Percentiles rank a stretch among this genome's conserved stretches.
These are phyloP conservation scores for Skeletonema costatum DNA, from an alignment of 108 stramenopile genomes.

Conservation along the genomic window DNA sequence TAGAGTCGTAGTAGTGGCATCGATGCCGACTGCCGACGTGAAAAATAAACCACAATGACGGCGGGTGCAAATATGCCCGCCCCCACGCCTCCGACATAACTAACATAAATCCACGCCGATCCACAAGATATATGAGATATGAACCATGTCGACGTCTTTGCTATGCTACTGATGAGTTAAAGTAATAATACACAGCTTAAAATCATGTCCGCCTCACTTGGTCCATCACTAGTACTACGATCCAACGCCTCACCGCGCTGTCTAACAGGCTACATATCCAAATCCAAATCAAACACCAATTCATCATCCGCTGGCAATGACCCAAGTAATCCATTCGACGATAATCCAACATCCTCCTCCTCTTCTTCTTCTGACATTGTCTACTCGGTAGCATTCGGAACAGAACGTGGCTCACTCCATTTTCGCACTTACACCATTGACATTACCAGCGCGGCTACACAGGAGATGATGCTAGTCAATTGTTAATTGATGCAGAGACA, in stretches of 20 bases:
- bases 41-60: no score
- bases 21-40: no score
- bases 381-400: constrained; percentile 67
- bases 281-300: background rate
- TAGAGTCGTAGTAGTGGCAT: no score
- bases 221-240: constrained; percentile 45
- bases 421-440: constrained; percentile 56
- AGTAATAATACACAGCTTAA: no score
- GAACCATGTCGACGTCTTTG: no score
- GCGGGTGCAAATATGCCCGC: no score
- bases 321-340: constrained; percentile 35
- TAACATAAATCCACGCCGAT: no score
- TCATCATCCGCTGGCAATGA: background rate
- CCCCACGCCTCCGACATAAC: no score
- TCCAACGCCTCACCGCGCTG: constrained; percentile 46
- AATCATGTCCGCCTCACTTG: constrained; percentile 41
- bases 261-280: constrained; percentile 18
- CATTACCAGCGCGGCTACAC: background rate
- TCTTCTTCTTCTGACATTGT: background rate
- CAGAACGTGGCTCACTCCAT: constrained; percentile 79
- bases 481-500: constrained; percentile 12
- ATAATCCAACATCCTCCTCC: background rate
- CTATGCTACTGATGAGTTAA: no score
- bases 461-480: constrained; percentile 5
- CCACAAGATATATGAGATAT: no score